Conservation (phyloP, 2,329 filamentous ascomycete species). For the Seiridium unicorne region DNA sequence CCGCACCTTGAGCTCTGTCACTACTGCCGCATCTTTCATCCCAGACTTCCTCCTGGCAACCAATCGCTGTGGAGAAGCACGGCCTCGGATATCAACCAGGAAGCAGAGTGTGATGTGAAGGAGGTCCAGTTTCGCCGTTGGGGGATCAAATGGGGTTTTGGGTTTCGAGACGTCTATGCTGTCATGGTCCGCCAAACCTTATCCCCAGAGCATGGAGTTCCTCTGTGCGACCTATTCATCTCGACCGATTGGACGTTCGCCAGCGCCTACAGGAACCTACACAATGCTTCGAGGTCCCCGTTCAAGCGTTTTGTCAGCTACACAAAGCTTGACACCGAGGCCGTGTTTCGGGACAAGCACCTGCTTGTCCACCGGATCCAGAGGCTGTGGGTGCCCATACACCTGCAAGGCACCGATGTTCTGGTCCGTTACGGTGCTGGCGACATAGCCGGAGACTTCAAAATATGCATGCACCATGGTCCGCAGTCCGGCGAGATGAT, state of each 20-base stretch:
- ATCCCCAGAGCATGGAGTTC: background rate
- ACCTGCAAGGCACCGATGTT: constrained; percentile 11
- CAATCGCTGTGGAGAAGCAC: constrained; percentile 6
- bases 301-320: constrained; percentile 13
- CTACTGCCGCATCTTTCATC: constrained; percentile 13
- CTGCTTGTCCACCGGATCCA: constrained; percentile 10
- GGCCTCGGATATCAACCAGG: background rate
- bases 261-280: constrained; percentile 8
- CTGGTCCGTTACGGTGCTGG: constrained; percentile 12
- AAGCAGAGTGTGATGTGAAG: constrained; percentile 7
- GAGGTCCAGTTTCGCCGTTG: constrained; percentile 10
- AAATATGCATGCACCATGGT: constrained; percentile 11
- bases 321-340: constrained; percentile 12
- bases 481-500: constrained; percentile 10
- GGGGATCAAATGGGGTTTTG: constrained; percentile 11
- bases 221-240: constrained; percentile 7
- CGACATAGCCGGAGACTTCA: constrained; percentile 11
- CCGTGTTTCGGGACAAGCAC: background rate
- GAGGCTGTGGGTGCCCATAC: constrained; percentile 12
- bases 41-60: background rate
- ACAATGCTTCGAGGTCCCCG: constrained; percentile 7
- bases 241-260: constrained; percentile 12
- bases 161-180: constrained; percentile 10
- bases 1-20: constrained; percentile 10
- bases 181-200: constrained; percentile 5